These are phyloP conservation scores for Salix dunnii DNA, from an alignment of 345 rosid genomes.

Conservation along the genomic window DNA sequence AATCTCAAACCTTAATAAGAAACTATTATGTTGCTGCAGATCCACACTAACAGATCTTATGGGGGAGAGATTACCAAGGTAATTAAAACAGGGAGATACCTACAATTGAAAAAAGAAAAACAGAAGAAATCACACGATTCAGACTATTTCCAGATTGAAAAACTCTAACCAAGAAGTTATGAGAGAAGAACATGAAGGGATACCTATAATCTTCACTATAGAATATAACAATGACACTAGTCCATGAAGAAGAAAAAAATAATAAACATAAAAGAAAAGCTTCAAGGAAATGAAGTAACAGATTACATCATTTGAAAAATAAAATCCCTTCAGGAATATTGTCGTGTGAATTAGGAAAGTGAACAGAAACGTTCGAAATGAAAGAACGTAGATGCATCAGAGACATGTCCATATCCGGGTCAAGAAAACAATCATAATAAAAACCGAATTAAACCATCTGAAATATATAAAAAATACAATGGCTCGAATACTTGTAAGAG, in stretches of 20 bases:
- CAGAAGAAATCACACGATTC: not conserved
- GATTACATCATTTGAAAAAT: not conserved
- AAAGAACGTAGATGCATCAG: not conserved
- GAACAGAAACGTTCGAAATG: not conserved
- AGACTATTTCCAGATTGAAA: not conserved
- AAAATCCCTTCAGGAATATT: not conserved
- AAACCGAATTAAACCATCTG: not conserved
- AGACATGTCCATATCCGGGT: not conserved
- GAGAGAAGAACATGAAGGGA: not conserved
- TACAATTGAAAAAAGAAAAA: slow-evolving; percentile 4
- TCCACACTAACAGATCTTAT: slow-evolving; percentile 20
- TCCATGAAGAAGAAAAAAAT: not conserved
- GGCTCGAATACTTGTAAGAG: too few relatives aligned
- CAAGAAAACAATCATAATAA: not conserved
- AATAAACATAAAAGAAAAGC: not conserved
- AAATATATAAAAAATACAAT: not conserved
- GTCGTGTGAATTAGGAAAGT: not conserved
- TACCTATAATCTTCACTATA: not conserved
- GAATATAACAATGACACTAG: not conserved
- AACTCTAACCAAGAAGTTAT: not conserved
- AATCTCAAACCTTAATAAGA: slow-evolving; percentile 24
- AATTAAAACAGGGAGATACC: slow-evolving; percentile 31
- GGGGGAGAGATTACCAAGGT: slow-evolving; percentile 29
- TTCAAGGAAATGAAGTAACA: not conserved
- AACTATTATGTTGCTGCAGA: slow-evolving; percentile 9